These are phyloP conservation scores for Entomortierella lignicola DNA, from an alignment of 192 early-diverging fungal species.

Conservation along the genomic window DNA sequence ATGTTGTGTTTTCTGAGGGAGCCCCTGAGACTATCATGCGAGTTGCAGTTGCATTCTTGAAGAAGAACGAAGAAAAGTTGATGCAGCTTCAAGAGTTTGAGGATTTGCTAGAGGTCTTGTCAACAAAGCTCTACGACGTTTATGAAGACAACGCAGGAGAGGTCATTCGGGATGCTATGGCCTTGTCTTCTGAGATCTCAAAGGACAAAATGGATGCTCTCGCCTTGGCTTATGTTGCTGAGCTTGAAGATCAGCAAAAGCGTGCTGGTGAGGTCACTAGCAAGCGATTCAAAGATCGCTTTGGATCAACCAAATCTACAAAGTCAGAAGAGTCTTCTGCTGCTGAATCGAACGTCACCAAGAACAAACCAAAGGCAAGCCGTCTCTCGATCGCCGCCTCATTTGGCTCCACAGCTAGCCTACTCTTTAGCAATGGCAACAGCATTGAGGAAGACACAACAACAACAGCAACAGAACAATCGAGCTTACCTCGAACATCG, in stretches of 20 bases:
- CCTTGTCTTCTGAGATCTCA: constrained; percentile 73
- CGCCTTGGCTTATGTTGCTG: constrained; percentile 63
- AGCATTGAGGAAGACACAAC: constrained; percentile 16
- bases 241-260: constrained; percentile 66
- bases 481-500: constrained; percentile 33
- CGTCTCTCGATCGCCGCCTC: constrained; percentile 48
- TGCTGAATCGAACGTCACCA: not conserved
- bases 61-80: constrained; percentile 79
- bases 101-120: constrained; percentile 83
- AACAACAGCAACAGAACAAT: constrained; percentile 10
- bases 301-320: constrained; percentile 22
- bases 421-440: constrained; percentile 13
- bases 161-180: constrained; percentile 84
- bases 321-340: constrained; percentile 5
- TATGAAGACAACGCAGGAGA: constrained; percentile 70
- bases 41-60: constrained; percentile 88
- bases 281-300: constrained; percentile 63
- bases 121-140: constrained; percentile 83
- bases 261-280: constrained; percentile 58
- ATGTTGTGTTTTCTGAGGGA: constrained; percentile 93
- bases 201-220: constrained; percentile 78
- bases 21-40: constrained; percentile 90
- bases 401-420: constrained; percentile 32
- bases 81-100: constrained; percentile 80
- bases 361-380: constrained; percentile 18